These are phyloP conservation scores for Vitellaria paradoxa DNA, from an alignment of 179 eudicot genomes.

Conservation along the genomic window DNA sequence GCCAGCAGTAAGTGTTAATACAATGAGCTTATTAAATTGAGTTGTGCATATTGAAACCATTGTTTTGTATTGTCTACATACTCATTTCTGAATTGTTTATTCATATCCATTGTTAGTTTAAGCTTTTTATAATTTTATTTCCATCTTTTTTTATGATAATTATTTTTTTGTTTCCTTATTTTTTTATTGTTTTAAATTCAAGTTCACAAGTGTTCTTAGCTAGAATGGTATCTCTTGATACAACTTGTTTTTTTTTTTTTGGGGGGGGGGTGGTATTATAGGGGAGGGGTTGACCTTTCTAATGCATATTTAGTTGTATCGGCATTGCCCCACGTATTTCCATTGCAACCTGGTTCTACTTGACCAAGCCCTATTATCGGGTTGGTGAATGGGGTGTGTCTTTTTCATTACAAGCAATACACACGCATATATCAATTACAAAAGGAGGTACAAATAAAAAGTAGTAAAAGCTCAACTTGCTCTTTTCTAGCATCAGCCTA, in stretches of 20 bases:
- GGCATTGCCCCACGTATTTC: too few species aligned
- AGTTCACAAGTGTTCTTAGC: not conserved
- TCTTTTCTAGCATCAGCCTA: not conserved
- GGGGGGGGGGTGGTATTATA: not conserved
- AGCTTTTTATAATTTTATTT: not conserved
- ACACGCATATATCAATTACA: not conserved
- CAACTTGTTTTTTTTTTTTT: not conserved
- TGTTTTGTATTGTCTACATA: not conserved
- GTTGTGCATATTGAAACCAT: not conserved
- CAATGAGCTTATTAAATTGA: not conserved
- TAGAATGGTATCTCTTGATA: not conserved
- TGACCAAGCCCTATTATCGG: too few species aligned
- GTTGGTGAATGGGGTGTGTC: too few species aligned
- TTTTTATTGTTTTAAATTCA: not conserved
- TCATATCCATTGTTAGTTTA: slow-evolving; percentile 1
- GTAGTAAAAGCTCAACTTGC: slow-evolving; percentile 3
- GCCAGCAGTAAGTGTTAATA: slow-evolving; percentile 56
- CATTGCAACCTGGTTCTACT: too few species aligned
- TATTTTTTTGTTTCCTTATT: not conserved
- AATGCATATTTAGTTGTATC: too few species aligned
- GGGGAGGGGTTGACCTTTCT: too few species aligned
- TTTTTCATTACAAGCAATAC: not conserved
- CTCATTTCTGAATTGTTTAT: not conserved
- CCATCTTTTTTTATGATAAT: not conserved
- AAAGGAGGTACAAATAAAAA: not conserved